A percentile compares a stretch with the other conserved stretches of the same genome.
Evolutionary conservation across 2,329 filamentous ascomycete species (phyloP).

Genomic region (Exserohilum turcica): DNA sequence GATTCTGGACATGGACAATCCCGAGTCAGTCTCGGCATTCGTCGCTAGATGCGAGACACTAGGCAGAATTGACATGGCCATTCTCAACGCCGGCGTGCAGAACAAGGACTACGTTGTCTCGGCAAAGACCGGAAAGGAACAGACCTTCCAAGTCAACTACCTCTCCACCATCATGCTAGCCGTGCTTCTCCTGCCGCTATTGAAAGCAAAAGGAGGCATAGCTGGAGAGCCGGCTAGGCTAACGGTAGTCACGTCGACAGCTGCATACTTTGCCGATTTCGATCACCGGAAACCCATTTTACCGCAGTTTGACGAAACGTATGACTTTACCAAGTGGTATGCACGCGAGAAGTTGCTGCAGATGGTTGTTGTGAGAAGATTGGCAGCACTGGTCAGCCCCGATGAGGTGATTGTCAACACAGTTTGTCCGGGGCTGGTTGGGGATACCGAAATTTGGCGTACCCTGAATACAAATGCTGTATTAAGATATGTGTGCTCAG

Average conservation of each 20-base stretch:
- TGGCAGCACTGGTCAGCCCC: slow-evolving; percentile 20
- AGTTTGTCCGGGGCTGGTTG: slow-evolving; percentile 51
- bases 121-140: slow-evolving; percentile 34
- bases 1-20: slow-evolving; percentile 34
- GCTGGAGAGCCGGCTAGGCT: slow-evolving; percentile 2
- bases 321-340: slow-evolving; percentile 23
- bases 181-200: slow-evolving; percentile 52
- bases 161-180: slow-evolving; percentile 60
- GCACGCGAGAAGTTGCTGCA: slow-evolving; percentile 24
- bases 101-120: slow-evolving; percentile 6
- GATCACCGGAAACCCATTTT: not conserved
- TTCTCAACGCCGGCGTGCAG: slow-evolving; percentile 46
- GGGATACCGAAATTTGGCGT: slow-evolving; percentile 1
- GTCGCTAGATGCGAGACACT: slow-evolving; percentile 17
- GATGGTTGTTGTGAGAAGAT: slow-evolving; percentile 22
- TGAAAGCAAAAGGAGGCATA: slow-evolving; percentile 19
- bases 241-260: slow-evolving; percentile 4
- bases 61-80: slow-evolving; percentile 27
- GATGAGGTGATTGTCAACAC: slow-evolving; percentile 51
- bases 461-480: not conserved
- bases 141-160: slow-evolving; percentile 60
- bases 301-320: slow-evolving; percentile 5
- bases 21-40: slow-evolving; percentile 30
- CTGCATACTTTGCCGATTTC: slow-evolving; percentile 4
- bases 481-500: not conserved